These are phyloP conservation scores for Dryadomyces quercus-mongolicae DNA, from an alignment of 2,329 filamentous ascomycete genomes.

Conservation along the genomic window DNA sequence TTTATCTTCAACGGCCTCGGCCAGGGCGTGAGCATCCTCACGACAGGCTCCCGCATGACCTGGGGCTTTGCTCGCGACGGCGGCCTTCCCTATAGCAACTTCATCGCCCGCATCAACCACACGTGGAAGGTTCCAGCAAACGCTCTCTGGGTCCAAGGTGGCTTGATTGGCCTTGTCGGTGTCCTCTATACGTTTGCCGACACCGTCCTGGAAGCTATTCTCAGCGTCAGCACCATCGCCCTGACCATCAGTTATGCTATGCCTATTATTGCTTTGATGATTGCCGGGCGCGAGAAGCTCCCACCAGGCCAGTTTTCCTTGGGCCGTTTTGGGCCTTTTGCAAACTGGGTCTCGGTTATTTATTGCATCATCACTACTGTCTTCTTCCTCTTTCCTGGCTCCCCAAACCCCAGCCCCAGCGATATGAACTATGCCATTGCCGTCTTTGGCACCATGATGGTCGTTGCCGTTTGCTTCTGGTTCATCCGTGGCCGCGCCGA, in stretches of 20 bases:
- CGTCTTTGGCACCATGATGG: constrained; percentile 11
- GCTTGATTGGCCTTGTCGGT: background rate
- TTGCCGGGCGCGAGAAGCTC: background rate
- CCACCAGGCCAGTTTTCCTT: constrained; percentile 23
- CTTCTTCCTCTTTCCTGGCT: constrained; percentile 11
- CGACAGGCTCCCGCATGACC: constrained; percentile 1
- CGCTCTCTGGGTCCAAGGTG: background rate
- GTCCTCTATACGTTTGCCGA: background rate
- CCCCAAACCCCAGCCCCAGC: constrained; percentile 6
- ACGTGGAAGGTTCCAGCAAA: background rate
- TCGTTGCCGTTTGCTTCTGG: constrained; percentile 10
- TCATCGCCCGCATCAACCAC: background rate
- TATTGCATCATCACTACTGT: constrained; percentile 10
- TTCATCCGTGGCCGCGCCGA: constrained; percentile 8
- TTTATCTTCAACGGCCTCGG: constrained; percentile 1
- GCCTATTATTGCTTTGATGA: background rate
- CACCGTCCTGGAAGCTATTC: constrained; percentile 4
- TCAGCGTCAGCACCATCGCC: constrained; percentile 2
- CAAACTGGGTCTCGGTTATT: constrained; percentile 9
- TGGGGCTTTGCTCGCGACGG: constrained; percentile 2
- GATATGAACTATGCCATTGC: constrained; percentile 13
- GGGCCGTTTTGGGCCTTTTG: constrained; percentile 13
- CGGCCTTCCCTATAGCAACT: background rate
- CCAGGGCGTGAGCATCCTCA: background rate
- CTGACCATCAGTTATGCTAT: constrained; percentile 4